Evolutionary conservation across 768 basidiomycete genomes (phyloP).

Genomic region (Boletus huronensis): DNA sequence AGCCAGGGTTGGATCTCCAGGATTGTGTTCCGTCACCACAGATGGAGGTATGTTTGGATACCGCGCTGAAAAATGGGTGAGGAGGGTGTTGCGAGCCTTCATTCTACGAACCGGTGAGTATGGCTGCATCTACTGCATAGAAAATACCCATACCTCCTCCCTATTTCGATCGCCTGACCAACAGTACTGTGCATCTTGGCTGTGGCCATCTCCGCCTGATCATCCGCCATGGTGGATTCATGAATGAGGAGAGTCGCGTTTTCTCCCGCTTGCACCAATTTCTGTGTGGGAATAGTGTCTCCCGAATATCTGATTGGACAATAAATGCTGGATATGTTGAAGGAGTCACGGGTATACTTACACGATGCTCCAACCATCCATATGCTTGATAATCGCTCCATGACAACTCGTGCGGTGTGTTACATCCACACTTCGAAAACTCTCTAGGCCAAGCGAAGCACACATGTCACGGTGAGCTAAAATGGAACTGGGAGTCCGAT

Average conservation of each 20-base stretch:
- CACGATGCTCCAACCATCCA: constrained; percentile 50
- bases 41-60: constrained; percentile 81
- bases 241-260: constrained; percentile 84
- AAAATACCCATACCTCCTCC: constrained; percentile 48
- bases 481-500: constrained; percentile 38
- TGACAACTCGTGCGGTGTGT: constrained; percentile 69
- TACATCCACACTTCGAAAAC: constrained; percentile 68
- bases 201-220: constrained; percentile 66
- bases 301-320: constrained; percentile 71
- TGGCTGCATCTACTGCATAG: background rate
- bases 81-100: constrained; percentile 78
- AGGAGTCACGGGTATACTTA: constrained; percentile 18
- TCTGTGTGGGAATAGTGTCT: constrained; percentile 78
- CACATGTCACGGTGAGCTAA: constrained; percentile 45
- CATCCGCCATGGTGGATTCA: constrained; percentile 90
- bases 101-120: constrained; percentile 49
- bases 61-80: constrained; percentile 94
- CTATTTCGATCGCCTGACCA: constrained; percentile 81
- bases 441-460: constrained; percentile 50
- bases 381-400: constrained; percentile 65
- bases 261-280: constrained; percentile 60
- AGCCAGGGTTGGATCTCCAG: constrained; percentile 50
- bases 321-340: background rate
- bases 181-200: constrained; percentile 88
- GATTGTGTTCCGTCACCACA: constrained; percentile 18